These are phyloP conservation scores for Leccinum olivaceoglutinosum DNA, from an alignment of 1,284 basidiomycete species.

Conservation along the genomic window DNA sequence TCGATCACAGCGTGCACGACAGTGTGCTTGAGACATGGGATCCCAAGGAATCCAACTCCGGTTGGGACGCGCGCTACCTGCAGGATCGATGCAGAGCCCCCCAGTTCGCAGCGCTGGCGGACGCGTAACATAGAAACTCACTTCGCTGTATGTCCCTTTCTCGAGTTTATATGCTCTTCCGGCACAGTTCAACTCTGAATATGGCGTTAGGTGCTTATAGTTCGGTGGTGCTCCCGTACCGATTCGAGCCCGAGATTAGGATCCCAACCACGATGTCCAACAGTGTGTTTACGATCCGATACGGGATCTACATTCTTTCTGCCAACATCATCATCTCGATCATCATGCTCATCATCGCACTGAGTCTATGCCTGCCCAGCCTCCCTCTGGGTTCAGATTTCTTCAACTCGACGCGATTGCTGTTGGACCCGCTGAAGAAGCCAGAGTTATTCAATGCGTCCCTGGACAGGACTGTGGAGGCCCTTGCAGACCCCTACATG, in stretches of 20 bases:
- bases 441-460: not conserved
- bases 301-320: not conserved
- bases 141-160: constrained; percentile 45
- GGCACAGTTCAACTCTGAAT: constrained; percentile 34
- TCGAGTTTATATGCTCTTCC: constrained; percentile 24
- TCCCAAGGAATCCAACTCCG: constrained; percentile 21
- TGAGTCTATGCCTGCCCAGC: not conserved
- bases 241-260: too few relatives aligned
- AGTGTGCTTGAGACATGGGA: constrained; percentile 59
- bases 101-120: constrained; percentile 63
- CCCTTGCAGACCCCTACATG: not conserved
- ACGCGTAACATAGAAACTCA: constrained; percentile 70
- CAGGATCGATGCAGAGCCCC: constrained; percentile 58
- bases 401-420: not conserved
- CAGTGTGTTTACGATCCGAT: not conserved
- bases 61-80: constrained; percentile 39
- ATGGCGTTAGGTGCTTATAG: not conserved
- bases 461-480: not conserved
- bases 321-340: not conserved
- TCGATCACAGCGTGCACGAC: constrained; percentile 60
- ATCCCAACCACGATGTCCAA: too few relatives aligned
- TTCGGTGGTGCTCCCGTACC: not conserved
- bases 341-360: not conserved
- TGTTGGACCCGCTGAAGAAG: not conserved
- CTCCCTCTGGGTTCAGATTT: not conserved